Evolutionary conservation across 352 stramenopile genomes (phyloP).

Genomic region (Globisporangium irregulare): DNA sequence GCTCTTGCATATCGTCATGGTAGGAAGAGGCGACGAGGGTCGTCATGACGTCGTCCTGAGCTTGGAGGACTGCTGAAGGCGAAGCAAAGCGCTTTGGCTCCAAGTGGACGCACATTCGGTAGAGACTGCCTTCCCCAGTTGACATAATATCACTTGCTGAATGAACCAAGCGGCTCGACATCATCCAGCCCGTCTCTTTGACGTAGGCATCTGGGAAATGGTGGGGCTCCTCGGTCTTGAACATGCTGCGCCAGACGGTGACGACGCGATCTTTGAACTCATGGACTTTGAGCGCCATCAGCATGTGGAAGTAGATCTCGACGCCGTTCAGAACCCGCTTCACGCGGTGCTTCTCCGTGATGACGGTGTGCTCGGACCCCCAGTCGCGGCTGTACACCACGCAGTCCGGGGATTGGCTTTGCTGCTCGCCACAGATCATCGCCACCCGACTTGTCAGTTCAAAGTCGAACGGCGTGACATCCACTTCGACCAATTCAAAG

Average conservation of each 20-base stretch:
- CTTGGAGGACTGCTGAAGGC: neutral
- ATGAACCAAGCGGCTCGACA: neutral
- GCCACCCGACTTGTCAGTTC: neutral
- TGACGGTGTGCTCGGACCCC: neutral
- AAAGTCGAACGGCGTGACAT: constrained; percentile 7
- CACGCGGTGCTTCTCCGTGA: constrained; percentile 8
- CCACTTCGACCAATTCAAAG: constrained; percentile 11
- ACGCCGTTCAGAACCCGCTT: neutral
- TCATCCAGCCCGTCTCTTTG: constrained; percentile 4
- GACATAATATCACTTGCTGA: no score
- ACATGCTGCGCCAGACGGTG: constrained; percentile 12
- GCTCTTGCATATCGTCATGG: constrained; percentile 45
- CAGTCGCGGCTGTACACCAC: constrained; percentile 2
- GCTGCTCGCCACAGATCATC: neutral
- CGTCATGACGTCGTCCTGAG: constrained; percentile 42
- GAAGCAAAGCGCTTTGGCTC: constrained; percentile 2
- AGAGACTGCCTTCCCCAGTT: no score
- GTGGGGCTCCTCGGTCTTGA: neutral
- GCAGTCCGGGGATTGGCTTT: neutral
- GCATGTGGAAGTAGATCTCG: neutral
- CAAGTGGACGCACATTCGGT: constrained; percentile 4
- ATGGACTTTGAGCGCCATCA: neutral
- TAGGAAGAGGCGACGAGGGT: constrained; percentile 39
- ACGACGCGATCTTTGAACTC: neutral
- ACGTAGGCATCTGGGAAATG: constrained; percentile 12